Conservation (phyloP, 192 early-diverging fungal genomes). For the Phlyctochytrium arcticum region DNA sequence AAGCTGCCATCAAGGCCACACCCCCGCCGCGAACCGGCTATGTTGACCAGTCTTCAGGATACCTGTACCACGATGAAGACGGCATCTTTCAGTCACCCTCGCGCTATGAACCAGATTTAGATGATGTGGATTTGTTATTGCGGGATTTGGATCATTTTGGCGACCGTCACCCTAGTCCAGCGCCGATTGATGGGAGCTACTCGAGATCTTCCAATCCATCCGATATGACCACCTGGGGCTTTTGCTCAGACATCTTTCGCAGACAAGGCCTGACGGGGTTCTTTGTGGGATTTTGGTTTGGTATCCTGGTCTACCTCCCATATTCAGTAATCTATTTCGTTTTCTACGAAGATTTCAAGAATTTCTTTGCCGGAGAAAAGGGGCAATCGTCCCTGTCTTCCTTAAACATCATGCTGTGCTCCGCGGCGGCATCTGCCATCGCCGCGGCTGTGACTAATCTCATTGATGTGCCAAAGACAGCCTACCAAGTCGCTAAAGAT, state of each 20-base stretch:
- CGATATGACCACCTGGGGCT: slow-evolving; percentile 16
- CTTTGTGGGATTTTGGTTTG: slow-evolving; percentile 59
- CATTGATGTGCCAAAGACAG: slow-evolving; percentile 62
- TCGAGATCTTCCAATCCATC: too few relatives aligned
- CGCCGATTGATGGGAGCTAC: too few relatives aligned
- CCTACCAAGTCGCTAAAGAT: slow-evolving; percentile 44
- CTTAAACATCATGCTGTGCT: slow-evolving; percentile 40
- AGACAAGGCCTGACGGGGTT: slow-evolving; percentile 53
- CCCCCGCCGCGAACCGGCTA: too few relatives aligned
- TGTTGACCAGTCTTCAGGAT: too few relatives aligned
- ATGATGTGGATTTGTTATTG: not conserved
- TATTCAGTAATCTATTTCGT: slow-evolving; percentile 55
- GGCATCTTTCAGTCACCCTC: too few relatives aligned
- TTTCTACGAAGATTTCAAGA: slow-evolving; percentile 47
- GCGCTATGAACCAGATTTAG: too few relatives aligned
- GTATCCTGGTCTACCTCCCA: slow-evolving; percentile 62
- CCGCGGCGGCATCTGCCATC: slow-evolving; percentile 43
- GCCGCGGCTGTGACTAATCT: slow-evolving; percentile 51
- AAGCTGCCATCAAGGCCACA: not conserved
- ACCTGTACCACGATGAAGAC: not conserved
- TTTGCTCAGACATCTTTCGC: not conserved
- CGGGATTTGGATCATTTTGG: not conserved
- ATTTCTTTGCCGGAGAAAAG: not conserved
- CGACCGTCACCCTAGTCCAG: not conserved
- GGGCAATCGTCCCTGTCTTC: slow-evolving; percentile 9